Base-by-base conservation (phyloP, 495 filamentous ascomycete genomes). In the Aspergillus asperescens region DNA sequence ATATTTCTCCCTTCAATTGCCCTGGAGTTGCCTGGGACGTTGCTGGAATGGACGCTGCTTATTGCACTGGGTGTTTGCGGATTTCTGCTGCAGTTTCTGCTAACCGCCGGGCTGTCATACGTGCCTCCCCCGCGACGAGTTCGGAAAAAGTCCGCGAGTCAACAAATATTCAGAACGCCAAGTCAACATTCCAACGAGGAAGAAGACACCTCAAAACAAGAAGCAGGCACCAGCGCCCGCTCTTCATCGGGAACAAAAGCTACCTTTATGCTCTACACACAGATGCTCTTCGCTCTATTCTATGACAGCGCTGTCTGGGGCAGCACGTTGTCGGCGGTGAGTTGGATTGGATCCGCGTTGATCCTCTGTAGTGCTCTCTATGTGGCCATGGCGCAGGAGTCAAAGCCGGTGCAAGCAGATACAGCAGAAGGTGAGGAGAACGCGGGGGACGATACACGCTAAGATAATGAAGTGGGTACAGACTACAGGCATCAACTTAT, bases 201-300 rank as follows among this genome's bases (percentile, higher is more conserved):
- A 6, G 39, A 52, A 7, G 18, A 39, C n/a, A 29, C 28, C 19
- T 34, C 32, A 1, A 50, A 55, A 31, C 3, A 28, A 29, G 29
- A 51, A 51, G 25, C 37, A 55, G 34, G 42, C 5, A 39, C 18
- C 71, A 69, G 37, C 57, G 4, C 53, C 54, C 40, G 44, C 44
- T 28, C 42, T 22, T 47, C 44, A 16, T 60, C 61, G 48, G 81
- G 82, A 6, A 82, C 83, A 18, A 77, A 87, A 19, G 90, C 90
- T 2, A 94, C 87, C 5, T 89, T 86, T 18, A 95, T 96, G 89
- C 74, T 89, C 4, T 97, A 95, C 62, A 89, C 83, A 38, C 87
- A 94, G 65, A 92, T 97, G 87, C 64, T 97, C 29, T 96, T 95
- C 64, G 91, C 92, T 9, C 72, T 95, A 13, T 79, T 79, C 12